Base-by-base conservation (phyloP, 768 basidiomycete species). In the Amanita pseudoporphyria region DNA sequence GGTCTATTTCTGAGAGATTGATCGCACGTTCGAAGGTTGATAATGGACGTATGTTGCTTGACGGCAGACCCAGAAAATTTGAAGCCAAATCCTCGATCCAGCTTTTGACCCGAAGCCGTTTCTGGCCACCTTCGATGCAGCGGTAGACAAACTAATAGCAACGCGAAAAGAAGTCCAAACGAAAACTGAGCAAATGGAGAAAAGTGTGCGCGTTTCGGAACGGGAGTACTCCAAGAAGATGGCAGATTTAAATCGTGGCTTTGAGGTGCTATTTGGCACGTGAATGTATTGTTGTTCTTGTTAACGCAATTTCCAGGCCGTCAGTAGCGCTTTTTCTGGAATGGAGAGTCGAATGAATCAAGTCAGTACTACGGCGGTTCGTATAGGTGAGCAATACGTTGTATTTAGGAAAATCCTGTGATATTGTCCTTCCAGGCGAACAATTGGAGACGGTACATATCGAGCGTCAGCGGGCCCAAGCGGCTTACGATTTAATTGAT, bases 91-190 rank as follows among this genome's bases (percentile, higher is more conserved):
- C 5, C 45, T 47, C 33, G 43, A 50, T 41, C 28, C 53, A 93
- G 91, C 94, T n/a, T 95, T 95, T 59, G 83, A 95, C 59, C 91
- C 94, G 4, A 84, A 86, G 58, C 91, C 94, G 0, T 96, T 97
- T 67, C 87, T 97, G 53, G 71, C 78, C 47, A 92, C 88, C 3
- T 95, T 99, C 54, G 96, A 98, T 57, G 79, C 81, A 14, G 88
- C 90, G 0, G 83, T 98, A 9, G 93, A 96, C 67, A 80, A 77
- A 47, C 77, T 99, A 30, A 85, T 99, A 53, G 74, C 81, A 1
- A 75, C 96, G 13, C 78, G 95, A 38, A 88, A 86, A 59, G 87
- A 96, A 66, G 89, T 97, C 6, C 92, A 97, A 54, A 70, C 80
- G 19, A 85, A 85, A 66, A 94, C 91, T 0, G 87, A 92, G 63